phyloP scores from a whole-genome alignment of 176 grass and related monocot genomes.

The Eragrostis nindensis region DNA sequence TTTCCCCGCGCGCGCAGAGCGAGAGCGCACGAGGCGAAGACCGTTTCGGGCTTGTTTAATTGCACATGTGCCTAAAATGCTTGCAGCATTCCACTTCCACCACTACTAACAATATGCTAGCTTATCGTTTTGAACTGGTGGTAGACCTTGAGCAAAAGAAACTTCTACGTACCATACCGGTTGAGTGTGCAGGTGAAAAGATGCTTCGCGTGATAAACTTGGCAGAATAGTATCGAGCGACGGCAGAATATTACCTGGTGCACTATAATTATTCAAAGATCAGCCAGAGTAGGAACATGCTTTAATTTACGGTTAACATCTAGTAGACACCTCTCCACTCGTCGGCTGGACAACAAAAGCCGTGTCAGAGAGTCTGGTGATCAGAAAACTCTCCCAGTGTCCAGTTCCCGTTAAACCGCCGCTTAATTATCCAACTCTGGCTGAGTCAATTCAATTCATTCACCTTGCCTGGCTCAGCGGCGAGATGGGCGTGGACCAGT shows the following conservation, averaged over 20 bases:
- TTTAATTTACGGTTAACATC: not conserved
- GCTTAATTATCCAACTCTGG: not conserved
- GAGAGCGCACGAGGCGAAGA: not conserved
- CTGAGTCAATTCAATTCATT: not conserved
- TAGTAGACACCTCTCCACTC: not conserved
- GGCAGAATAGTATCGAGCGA: not conserved
- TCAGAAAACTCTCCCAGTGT: not conserved
- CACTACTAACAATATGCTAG: not conserved
- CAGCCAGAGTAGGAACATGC: not conserved
- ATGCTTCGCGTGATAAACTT: not conserved
- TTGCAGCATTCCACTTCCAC: not conserved
- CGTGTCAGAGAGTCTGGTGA: not conserved
- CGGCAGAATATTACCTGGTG: not conserved
- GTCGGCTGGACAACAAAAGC: not conserved
- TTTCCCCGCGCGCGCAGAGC: not conserved
- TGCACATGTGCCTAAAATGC: constrained; percentile 36
- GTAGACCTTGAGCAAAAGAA: too few relatives aligned
- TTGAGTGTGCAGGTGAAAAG: not conserved
- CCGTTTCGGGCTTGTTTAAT: constrained; percentile 2
- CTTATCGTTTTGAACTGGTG: too few relatives aligned
- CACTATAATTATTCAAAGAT: not conserved
- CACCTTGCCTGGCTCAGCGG: constrained; percentile 16
- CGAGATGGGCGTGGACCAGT: not conserved
- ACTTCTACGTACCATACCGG: too few relatives aligned
- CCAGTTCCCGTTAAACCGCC: not conserved